Conservation (phyloP, 208 protist species). For the Wallacemonas sp. region DNA sequence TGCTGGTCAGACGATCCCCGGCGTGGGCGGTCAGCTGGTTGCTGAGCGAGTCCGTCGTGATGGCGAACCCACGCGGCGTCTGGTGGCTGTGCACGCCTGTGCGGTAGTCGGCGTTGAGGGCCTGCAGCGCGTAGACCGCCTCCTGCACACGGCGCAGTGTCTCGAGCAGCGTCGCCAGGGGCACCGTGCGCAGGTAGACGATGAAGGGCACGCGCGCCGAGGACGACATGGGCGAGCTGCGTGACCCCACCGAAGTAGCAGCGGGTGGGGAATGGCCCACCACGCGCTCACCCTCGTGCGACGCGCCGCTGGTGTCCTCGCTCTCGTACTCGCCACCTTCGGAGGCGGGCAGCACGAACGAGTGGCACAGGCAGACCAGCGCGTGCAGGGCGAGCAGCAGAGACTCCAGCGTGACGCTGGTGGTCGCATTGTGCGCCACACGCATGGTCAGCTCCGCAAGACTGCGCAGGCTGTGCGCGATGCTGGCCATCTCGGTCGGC, state of each 20-base stretch:
- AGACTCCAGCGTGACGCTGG: constrained; percentile 31
- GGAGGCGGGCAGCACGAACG: constrained; percentile 53
- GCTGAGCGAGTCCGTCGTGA: constrained; percentile 52
- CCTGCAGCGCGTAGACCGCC: constrained; percentile 49
- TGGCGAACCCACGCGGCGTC: constrained; percentile 23
- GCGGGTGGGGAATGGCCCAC: no score
- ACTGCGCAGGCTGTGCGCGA: not conserved
- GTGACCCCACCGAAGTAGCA: no score
- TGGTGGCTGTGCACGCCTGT: constrained; percentile 34
- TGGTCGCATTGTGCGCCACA: not conserved
- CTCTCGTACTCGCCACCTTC: not conserved
- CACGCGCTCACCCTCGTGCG: no score
- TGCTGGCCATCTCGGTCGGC: constrained; percentile 10
- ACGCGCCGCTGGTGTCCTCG: not conserved
- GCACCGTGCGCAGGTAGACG: constrained; percentile 37
- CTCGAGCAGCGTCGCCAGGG: constrained; percentile 35
- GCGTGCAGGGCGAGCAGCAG: constrained; percentile 65
- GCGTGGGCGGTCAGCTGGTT: constrained; percentile 36
- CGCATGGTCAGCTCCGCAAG: constrained; percentile 8
- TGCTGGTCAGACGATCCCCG: not conserved
- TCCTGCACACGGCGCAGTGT: constrained; percentile 45
- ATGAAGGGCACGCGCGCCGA: constrained; percentile 22
- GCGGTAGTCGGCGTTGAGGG: constrained; percentile 64
- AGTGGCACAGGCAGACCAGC: constrained; percentile 69
- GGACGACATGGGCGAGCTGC: no score